Conservation (phyloP, 441 rosid genomes). For the Populus hybrid region DNA sequence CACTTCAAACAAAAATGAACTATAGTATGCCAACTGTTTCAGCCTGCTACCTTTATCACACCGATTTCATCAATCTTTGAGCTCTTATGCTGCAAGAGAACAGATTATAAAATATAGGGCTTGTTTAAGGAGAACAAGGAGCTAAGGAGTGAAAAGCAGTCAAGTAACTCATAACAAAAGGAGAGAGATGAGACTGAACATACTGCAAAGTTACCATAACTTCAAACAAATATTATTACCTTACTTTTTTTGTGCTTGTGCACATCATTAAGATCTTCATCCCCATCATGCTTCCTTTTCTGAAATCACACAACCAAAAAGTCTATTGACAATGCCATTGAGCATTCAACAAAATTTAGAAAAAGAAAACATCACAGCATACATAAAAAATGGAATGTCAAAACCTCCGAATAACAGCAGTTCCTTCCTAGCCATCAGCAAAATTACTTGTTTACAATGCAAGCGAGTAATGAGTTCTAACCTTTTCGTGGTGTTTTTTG, state of each 20-base stretch:
- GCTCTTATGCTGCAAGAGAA: slow-evolving; percentile 70
- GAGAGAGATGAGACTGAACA: background rate
- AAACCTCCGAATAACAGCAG: background rate
- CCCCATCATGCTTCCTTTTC: slow-evolving; percentile 97
- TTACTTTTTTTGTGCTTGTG: slow-evolving; percentile 90
- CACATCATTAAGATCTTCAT: slow-evolving; percentile 77
- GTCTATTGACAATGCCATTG: background rate
- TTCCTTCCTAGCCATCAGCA: background rate
- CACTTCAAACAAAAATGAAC: slow-evolving; percentile 33
- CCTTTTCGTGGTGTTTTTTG: slow-evolving; percentile 79
- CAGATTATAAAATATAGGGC: background rate
- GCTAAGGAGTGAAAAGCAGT: background rate
- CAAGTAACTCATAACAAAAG: slow-evolving; percentile 1
- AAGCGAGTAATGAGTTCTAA: slow-evolving; percentile 33
- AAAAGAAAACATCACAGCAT: background rate
- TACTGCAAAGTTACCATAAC: slow-evolving; percentile 4
- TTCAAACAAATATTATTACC: slow-evolving; percentile 43
- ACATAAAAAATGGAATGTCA: background rate
- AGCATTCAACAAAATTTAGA: background rate
- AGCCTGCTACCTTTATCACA: slow-evolving; percentile 88
- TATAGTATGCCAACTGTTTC: slow-evolving; percentile 30
- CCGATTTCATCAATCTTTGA: slow-evolving; percentile 90
- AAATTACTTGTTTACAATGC: background rate
- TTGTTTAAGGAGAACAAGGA: slow-evolving; percentile 12
- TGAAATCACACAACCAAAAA: slow-evolving; percentile 37